phyloP scores from a whole-genome alignment of 2,329 filamentous ascomycete genomes.

The Colletotrichum falcatum region DNA sequence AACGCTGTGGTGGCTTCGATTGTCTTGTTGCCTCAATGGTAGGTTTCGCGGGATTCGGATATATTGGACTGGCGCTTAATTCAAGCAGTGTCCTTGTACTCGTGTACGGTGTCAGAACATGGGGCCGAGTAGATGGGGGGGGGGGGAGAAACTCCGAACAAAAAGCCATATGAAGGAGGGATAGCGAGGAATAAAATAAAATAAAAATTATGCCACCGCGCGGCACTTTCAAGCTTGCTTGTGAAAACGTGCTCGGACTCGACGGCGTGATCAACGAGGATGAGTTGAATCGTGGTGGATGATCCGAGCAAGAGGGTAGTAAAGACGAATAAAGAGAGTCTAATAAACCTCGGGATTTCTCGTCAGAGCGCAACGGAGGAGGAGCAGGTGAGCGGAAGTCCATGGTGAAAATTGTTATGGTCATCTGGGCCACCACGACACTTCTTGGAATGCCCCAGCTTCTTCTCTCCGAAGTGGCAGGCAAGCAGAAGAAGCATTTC shows the following conservation, averaged over 20 bases:
- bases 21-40: not conserved
- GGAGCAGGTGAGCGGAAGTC: too few species aligned
- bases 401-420: conserved; percentile 33
- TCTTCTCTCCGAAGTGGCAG: conserved; percentile 11
- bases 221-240: too few species aligned
- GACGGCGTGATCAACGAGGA: not conserved
- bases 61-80: not conserved
- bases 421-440: conserved; percentile 38
- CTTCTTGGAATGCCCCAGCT: conserved; percentile 1
- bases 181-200: not conserved
- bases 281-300: too few species aligned
- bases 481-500: not conserved
- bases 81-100: not conserved
- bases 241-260: not conserved
- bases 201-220: too few species aligned
- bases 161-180: too few species aligned
- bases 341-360: conserved; percentile 12
- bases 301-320: too few species aligned
- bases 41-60: conserved; percentile 3
- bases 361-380: not conserved
- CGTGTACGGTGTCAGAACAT: too few species aligned
- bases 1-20: too few species aligned
- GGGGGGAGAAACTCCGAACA: not conserved
- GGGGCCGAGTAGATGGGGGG: too few species aligned
- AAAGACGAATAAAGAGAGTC: too few species aligned